phyloP scores from a whole-genome alignment of 768 basidiomycete genomes.

The Leccinum aurantiacum region DNA sequence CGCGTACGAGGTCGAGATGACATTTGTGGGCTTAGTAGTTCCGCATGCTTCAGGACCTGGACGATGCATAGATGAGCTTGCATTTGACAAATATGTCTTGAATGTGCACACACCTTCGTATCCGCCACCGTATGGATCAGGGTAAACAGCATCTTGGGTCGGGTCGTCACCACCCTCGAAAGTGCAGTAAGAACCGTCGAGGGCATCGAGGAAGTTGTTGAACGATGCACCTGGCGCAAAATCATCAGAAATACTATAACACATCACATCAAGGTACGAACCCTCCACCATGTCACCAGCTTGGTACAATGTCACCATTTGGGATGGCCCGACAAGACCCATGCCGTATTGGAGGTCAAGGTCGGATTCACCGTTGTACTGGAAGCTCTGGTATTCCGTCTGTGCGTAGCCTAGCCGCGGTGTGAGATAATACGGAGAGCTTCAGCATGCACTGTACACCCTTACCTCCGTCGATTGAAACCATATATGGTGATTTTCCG shows the following conservation, averaged over 20 bases:
- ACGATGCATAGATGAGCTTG: neutral
- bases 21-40: constrained; percentile 33
- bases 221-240: constrained; percentile 22
- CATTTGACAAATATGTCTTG: neutral
- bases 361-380: constrained; percentile 32
- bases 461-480: constrained; percentile 35
- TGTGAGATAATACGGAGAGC: constrained; percentile 4
- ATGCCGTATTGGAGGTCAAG: constrained; percentile 36
- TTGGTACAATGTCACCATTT: constrained; percentile 33
- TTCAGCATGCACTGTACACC: neutral
- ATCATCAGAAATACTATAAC: neutral
- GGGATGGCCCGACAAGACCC: constrained; percentile 24
- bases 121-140: constrained; percentile 25
- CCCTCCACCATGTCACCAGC: constrained; percentile 31
- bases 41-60: constrained; percentile 39
- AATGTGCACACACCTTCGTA: constrained; percentile 15
- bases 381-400: constrained; percentile 8
- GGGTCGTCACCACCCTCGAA: constrained; percentile 38
- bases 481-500: constrained; percentile 29
- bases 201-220: constrained; percentile 37
- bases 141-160: constrained; percentile 26
- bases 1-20: constrained; percentile 43
- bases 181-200: constrained; percentile 35
- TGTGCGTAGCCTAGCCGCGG: neutral
- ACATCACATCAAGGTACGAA: neutral